Percentiles rank a stretch among this genome's conserved stretches.
Conservation (phyloP, 2,329 filamentous ascomycete genomes). For the Colletotrichum simmondsii region DNA sequence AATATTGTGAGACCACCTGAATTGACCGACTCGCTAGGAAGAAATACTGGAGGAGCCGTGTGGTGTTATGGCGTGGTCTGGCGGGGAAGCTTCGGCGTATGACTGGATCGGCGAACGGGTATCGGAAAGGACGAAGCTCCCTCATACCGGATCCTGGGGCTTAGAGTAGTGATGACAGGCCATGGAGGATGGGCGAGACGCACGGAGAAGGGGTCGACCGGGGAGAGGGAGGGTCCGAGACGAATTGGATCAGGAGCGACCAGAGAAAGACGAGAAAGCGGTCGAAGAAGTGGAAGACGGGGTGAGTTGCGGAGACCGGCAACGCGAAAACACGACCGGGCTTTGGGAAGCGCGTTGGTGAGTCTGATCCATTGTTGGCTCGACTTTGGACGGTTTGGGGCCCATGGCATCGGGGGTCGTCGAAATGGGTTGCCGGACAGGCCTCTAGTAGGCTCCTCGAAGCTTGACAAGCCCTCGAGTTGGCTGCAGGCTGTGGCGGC, state of each 20-base stretch:
- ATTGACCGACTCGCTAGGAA: conserved; percentile 9
- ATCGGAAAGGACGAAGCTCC: conserved; percentile 15
- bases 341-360: conserved; percentile 12
- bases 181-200: conserved; percentile 22
- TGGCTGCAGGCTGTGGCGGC: background rate
- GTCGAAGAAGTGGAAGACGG: conserved; percentile 12
- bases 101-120: conserved; percentile 23
- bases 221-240: conserved; percentile 15
- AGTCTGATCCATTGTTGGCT: conserved; percentile 28
- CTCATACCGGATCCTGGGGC: background rate
- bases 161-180: conserved; percentile 2
- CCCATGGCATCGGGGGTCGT: background rate
- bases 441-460: background rate
- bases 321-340: conserved; percentile 8
- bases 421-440: conserved; percentile 19
- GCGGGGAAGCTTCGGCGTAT: conserved; percentile 16
- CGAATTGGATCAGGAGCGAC: background rate
- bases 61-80: conserved; percentile 10
- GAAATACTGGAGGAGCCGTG: background rate
- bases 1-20: background rate
- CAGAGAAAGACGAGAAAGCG: conserved; percentile 7
- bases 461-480: background rate
- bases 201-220: conserved; percentile 27
- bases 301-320: conserved; percentile 21
- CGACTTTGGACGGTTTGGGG: conserved; percentile 6